phyloP scores from a whole-genome alignment of 768 basidiomycete genomes.

The Naganishia vaughanmartiniae region DNA sequence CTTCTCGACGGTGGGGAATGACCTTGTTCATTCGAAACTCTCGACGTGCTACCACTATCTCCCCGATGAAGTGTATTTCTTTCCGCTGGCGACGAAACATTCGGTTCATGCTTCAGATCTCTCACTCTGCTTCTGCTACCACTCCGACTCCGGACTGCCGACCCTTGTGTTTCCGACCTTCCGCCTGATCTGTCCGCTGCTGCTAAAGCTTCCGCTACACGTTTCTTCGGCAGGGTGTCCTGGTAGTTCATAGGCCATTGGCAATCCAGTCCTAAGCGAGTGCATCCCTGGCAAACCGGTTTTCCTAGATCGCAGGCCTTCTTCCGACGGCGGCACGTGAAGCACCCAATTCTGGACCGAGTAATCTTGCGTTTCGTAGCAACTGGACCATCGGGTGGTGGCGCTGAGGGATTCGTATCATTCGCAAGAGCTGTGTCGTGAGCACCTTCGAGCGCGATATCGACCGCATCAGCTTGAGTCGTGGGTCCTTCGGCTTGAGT shows the following conservation, averaged over 20 bases:
- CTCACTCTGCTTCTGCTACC: neutral
- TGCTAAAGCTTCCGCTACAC: neutral
- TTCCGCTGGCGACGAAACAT: conserved; percentile 19
- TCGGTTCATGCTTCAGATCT: conserved; percentile 12
- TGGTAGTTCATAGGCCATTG: conserved; percentile 19
- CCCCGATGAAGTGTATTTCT: neutral
- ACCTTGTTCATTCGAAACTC: neutral
- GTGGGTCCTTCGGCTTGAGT: neutral
- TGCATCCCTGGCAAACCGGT: conserved; percentile 39
- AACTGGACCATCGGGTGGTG: neutral
- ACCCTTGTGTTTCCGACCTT: conserved; percentile 15
- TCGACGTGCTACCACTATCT: neutral
- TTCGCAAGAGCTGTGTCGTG: neutral
- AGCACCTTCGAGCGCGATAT: neutral
- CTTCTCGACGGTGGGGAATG: conserved; percentile 8
- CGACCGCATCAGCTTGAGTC: neutral
- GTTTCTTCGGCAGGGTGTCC: conserved; percentile 13
- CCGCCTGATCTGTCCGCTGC: conserved; percentile 17
- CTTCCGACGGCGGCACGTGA: conserved; percentile 40
- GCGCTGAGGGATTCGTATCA: neutral
- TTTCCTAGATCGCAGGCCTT: conserved; percentile 40
- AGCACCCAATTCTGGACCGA: conserved; percentile 37
- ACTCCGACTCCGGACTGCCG: conserved; percentile 3
- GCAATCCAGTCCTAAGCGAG: conserved; percentile 37
- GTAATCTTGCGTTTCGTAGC: conserved; percentile 32